These are phyloP conservation scores for Blumeria hordei DNA, from an alignment of 2,329 filamentous ascomycete genomes.

Conservation along the genomic window DNA sequence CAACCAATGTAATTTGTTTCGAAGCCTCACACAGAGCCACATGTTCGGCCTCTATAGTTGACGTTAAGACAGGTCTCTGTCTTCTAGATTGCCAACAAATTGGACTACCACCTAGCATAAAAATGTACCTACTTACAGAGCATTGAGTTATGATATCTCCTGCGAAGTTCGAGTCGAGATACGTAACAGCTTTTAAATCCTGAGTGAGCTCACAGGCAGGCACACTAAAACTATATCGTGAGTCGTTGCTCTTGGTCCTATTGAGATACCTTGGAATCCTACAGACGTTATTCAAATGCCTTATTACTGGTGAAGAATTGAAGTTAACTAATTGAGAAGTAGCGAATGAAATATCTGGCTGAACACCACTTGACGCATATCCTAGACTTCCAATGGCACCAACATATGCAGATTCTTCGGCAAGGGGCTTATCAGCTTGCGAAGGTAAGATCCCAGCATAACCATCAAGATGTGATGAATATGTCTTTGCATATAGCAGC, in stretches of 20 bases:
- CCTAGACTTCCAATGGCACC: neutral
- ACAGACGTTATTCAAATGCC: neutral
- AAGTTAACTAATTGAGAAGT: neutral
- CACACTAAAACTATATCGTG: neutral
- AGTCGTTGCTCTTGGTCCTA: neutral
- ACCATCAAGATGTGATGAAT: neutral
- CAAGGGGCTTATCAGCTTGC: neutral
- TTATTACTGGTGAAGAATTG: neutral
- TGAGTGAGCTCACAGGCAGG: neutral
- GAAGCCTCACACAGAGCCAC: neutral
- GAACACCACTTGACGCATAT: neutral
- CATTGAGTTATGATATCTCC: neutral
- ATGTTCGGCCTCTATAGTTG: neutral
- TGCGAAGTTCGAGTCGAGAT: neutral
- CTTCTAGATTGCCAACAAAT: too few relatives aligned
- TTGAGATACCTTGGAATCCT: neutral
- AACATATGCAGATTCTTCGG: neutral
- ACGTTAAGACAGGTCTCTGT: neutral
- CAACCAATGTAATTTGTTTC: neutral
- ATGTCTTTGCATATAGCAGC: neutral
- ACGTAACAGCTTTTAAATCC: neutral
- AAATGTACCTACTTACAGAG: neutral
- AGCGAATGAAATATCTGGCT: neutral
- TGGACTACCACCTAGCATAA: neutral
- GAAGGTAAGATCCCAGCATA: neutral